Evolutionary conservation across 345 rosid species (phyloP).

Genomic region (Populus simonii): DNA sequence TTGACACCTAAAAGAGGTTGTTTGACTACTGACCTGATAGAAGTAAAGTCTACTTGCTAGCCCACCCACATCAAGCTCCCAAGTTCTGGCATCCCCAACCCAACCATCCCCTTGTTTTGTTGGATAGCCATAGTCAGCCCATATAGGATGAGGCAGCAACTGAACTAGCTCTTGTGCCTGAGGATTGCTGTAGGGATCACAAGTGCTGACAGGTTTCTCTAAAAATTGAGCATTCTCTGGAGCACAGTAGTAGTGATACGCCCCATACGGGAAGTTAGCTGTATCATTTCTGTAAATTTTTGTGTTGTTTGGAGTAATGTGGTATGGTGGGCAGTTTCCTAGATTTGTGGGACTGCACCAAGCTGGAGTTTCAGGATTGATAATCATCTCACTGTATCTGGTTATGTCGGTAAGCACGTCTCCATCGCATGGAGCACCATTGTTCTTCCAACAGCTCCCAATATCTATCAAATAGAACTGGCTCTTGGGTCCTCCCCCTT

Average conservation of each 20-base stretch:
- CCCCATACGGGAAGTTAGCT: constrained; percentile 28
- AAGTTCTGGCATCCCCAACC: constrained; percentile 30
- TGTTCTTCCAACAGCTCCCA: constrained; percentile 40
- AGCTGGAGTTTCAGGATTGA: constrained; percentile 28
- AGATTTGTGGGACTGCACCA: constrained; percentile 21
- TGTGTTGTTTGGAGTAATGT: constrained; percentile 29
- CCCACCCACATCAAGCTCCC: constrained; percentile 32
- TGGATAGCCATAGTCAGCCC: constrained; percentile 34
- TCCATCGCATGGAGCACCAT: constrained; percentile 30
- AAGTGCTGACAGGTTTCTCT: constrained; percentile 25
- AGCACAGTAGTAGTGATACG: constrained; percentile 33
- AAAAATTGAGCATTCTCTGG: constrained; percentile 28
- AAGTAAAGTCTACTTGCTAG: constrained; percentile 31
- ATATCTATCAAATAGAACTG: constrained; percentile 37
- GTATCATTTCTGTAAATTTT: constrained; percentile 29
- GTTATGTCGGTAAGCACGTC: constrained; percentile 32
- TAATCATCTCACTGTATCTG: constrained; percentile 34
- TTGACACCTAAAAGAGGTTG: background rate
- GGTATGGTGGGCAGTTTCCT: constrained; percentile 30
- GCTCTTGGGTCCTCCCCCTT: constrained; percentile 34
- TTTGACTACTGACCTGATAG: constrained; percentile 19
- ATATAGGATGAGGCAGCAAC: constrained; percentile 36
- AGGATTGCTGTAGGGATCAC: constrained; percentile 37
- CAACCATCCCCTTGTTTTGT: constrained; percentile 32
- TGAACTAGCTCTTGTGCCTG: constrained; percentile 35